phyloP scores from a whole-genome alignment of 257 asterid species.

The Salvia hispanica region DNA sequence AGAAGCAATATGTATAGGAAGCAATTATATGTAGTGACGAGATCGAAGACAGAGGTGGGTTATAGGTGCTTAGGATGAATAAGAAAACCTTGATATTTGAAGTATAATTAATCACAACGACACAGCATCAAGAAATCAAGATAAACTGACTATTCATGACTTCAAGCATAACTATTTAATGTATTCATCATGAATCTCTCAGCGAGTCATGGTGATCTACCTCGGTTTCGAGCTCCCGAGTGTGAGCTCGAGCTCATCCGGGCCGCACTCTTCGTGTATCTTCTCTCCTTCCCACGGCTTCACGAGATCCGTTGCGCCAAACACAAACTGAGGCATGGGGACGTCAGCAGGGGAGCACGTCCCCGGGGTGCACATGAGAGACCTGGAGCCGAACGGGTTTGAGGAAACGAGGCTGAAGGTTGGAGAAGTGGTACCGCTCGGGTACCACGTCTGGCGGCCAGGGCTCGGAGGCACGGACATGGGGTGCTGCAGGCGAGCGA shows the following conservation, averaged over 20 bases:
- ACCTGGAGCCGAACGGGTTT: conserved; percentile 66
- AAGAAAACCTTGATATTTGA: neutral
- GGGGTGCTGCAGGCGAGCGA: conserved; percentile 41
- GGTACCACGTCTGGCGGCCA: conserved; percentile 55
- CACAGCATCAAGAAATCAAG: neutral
- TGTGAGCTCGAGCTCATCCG: conserved; percentile 86
- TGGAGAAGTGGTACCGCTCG: conserved; percentile 74
- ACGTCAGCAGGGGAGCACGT: conserved; percentile 84
- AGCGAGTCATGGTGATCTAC: conserved; percentile 31
- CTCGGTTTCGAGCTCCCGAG: conserved; percentile 71
- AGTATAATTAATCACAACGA: neutral
- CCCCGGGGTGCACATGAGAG: conserved; percentile 73
- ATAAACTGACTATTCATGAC: conserved; percentile 10
- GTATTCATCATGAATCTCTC: neutral
- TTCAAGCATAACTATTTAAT: neutral
- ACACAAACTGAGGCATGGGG: conserved; percentile 81
- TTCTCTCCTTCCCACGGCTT: conserved; percentile 96
- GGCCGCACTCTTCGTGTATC: conserved; percentile 71
- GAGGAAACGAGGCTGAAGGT: conserved; percentile 73
- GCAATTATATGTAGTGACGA: too few species aligned
- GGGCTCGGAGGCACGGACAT: conserved; percentile 61
- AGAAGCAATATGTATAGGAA: too few species aligned
- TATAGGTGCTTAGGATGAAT: neutral
- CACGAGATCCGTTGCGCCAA: conserved; percentile 59
- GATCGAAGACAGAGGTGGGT: too few species aligned